Base-by-base conservation (phyloP, 352 stramenopile species). In the Phytophthora litchii region DNA sequence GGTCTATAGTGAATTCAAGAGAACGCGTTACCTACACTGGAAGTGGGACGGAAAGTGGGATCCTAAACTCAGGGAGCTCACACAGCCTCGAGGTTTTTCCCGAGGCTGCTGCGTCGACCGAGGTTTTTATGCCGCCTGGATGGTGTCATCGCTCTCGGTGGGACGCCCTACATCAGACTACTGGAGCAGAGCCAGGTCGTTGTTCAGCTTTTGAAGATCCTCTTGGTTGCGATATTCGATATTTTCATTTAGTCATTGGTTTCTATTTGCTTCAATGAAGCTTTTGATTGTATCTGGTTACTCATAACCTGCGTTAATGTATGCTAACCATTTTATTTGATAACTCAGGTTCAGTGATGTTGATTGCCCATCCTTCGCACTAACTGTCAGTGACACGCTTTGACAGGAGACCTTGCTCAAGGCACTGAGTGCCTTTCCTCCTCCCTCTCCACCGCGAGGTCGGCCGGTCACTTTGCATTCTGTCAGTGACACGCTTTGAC, bases 91-190 rank as follows among this genome's bases (percentile, higher is more conserved):
- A 62, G 38, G 37, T 51, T 58, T 64, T 53, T 27, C 25, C 9
- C 17, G 13, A 51, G 10, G 12, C 17, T 19, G 8, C 31, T 1
- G 12, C 42, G 23, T 54, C 42, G 25, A 54, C 27, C n/a, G 13
- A 35, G 37, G 45, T 43, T 67, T 67, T 60, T 66, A 66, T 67
- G 51, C 32, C 13, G 11, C 43, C 32, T 27, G 21, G 23, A 67
- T 51, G 31, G 19, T 62, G 58, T 56, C 50, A 67, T 61, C 36
- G n/a, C 17, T 61, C 43, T 67, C 50, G 58, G 49, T 67, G 58
- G 49, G 42, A 58, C 23, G 37, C 14, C 23, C 35, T 12, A 16
- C 34, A 59, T 59, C 48, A 40, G 40, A 45, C 29, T 29, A 12
- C 32, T 25, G 47, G 36, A 55, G 23, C 23, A 34, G 14, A 21